These are phyloP conservation scores for Pseudopyricularia cyperi DNA, from an alignment of 2,329 filamentous ascomycete genomes.

Conservation along the genomic window DNA sequence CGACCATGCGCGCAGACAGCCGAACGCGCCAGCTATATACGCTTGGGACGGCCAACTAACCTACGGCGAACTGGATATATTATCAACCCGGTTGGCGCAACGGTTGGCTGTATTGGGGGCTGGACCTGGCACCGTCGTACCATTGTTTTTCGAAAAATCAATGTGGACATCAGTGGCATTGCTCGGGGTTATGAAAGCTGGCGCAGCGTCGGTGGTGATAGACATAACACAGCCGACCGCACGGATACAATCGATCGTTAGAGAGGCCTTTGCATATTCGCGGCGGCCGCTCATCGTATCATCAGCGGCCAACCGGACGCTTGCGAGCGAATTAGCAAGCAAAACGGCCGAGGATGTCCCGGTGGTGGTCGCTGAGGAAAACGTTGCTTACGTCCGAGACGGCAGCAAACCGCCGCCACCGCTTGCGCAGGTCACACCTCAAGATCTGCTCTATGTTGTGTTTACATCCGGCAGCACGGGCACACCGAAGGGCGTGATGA, in stretches of 20 bases:
- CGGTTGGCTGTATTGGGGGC: conserved; percentile 15
- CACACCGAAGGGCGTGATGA: conserved; percentile 44
- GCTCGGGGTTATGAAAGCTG: conserved; percentile 11
- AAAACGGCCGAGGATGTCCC: neutral
- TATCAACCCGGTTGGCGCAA: conserved; percentile 30
- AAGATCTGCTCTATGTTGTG: conserved; percentile 31
- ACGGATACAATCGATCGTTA: conserved; percentile 5
- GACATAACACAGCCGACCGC: conserved; percentile 7
- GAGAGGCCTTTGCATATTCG: neutral
- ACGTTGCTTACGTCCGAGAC: neutral
- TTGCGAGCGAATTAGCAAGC: neutral
- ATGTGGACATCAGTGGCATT: conserved; percentile 10
- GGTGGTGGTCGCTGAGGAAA: neutral
- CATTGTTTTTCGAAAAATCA: conserved; percentile 14
- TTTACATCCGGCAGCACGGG: conserved; percentile 47
- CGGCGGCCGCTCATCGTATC: neutral
- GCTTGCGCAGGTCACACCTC: conserved; percentile 45
- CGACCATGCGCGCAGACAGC: neutral
- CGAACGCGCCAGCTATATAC: conserved; percentile 3
- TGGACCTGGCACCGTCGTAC: conserved; percentile 23
- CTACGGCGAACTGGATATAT: conserved; percentile 22
- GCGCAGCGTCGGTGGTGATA: conserved; percentile 9
- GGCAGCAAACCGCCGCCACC: neutral
- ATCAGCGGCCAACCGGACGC: neutral
- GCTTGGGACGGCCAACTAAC: conserved; percentile 6